phyloP scores from a whole-genome alignment of 306 rosid species.

The Spatholobus suberectus region DNA sequence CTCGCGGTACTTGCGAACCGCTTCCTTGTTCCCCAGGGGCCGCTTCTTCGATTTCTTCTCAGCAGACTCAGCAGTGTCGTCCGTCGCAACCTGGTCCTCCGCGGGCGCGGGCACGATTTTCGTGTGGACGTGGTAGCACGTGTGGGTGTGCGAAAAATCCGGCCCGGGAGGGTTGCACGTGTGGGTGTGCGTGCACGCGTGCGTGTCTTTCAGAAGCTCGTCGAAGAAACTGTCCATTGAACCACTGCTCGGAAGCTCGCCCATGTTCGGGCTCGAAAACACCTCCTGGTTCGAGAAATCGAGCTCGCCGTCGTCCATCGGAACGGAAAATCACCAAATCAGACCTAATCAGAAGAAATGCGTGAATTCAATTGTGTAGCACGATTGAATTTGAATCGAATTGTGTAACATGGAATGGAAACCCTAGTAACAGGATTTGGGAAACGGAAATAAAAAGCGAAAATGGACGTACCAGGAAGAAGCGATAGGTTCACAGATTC shows the following conservation, averaged over 20 bases:
- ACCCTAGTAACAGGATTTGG: conserved; percentile 45
- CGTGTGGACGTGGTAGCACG: conserved; percentile 95
- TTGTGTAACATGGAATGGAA: conserved; percentile 1
- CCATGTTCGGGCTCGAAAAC: conserved; percentile 70
- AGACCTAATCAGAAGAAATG: conserved; percentile 18
- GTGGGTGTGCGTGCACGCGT: conserved; percentile 94
- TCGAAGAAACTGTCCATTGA: conserved; percentile 91
- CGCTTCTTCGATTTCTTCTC: conserved; percentile 79
- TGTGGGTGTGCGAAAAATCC: conserved; percentile 87
- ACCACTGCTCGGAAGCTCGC: conserved; percentile 69
- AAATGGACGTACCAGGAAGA: conserved; percentile 45
- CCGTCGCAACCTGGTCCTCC: conserved; percentile 75
- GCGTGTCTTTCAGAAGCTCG: conserved; percentile 78
- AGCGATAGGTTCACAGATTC: conserved; percentile 43
- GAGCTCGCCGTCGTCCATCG: conserved; percentile 94
- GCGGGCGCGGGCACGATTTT: conserved; percentile 70
- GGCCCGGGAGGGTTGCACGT: conserved; percentile 99
- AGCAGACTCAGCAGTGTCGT: conserved; percentile 83
- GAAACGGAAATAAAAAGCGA: neutral
- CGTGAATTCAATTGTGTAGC: neutral
- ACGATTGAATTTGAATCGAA: no score
- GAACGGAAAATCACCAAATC: conserved; percentile 23
- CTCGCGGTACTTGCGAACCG: conserved; percentile 96
- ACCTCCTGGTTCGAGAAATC: conserved; percentile 79
- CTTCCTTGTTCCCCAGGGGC: conserved; percentile 83